phyloP scores from a whole-genome alignment of 352 stramenopile genomes.

The Globisporangium nagaii region DNA sequence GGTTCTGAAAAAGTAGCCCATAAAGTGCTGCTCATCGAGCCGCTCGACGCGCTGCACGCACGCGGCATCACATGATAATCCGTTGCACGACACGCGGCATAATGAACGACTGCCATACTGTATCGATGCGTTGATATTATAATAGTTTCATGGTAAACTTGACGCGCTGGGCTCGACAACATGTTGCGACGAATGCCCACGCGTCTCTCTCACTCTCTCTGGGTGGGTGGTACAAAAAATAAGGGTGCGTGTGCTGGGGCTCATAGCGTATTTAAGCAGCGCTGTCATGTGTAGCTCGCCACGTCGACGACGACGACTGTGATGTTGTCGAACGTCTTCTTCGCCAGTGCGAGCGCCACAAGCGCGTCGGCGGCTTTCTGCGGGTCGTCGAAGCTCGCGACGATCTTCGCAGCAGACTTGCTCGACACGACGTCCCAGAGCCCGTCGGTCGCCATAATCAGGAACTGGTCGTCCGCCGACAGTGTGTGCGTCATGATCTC shows the following conservation, averaged over 20 bases:
- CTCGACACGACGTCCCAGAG: constrained; percentile 83
- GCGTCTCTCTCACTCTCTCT: too few species aligned
- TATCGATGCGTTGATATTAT: too few species aligned
- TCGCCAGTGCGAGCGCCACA: constrained; percentile 45
- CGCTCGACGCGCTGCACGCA: too few species aligned
- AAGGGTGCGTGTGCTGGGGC: background rate
- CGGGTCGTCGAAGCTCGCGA: constrained; percentile 35
- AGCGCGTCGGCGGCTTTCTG: constrained; percentile 59
- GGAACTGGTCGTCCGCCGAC: constrained; percentile 52
- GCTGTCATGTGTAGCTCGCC: constrained; percentile 34
- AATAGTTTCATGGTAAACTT: too few species aligned
- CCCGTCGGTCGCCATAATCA: constrained; percentile 78
- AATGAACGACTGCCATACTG: too few species aligned
- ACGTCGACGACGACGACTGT: constrained; percentile 75
- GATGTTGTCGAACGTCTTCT: constrained; percentile 68
- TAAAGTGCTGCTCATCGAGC: too few species aligned
- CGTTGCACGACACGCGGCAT: too few species aligned
- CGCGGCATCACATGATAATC: too few species aligned
- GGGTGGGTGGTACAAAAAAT: too few species aligned
- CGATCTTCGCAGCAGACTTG: constrained; percentile 53
- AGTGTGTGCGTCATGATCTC: constrained; percentile 66
- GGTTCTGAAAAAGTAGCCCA: too few species aligned
- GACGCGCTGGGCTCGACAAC: too few species aligned
- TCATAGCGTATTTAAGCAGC: constrained; percentile 1
- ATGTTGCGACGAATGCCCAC: too few species aligned